These are phyloP conservation scores for Dendrothele bispora DNA, from an alignment of 768 basidiomycete species.

Conservation along the genomic window DNA sequence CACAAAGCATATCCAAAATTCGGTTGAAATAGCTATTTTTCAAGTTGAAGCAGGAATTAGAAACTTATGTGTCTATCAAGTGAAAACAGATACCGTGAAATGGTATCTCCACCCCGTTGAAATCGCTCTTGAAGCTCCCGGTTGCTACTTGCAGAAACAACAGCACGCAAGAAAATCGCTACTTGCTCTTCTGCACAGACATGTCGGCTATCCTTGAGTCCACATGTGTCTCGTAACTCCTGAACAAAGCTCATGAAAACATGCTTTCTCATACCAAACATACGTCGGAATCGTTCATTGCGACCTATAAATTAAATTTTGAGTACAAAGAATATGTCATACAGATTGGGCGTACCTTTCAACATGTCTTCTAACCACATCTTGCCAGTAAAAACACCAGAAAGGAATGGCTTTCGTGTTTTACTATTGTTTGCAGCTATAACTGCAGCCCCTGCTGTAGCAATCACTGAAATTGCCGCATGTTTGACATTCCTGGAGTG, in stretches of 20 bases:
- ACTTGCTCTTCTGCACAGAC: constrained; percentile 33
- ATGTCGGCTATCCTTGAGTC: constrained; percentile 17
- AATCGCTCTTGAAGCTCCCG: constrained; percentile 31
- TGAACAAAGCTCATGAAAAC: constrained; percentile 25
- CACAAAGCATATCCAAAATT: constrained; percentile 19
- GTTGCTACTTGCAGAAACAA: constrained; percentile 23
- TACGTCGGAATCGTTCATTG: too few relatives aligned
- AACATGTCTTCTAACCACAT: too few relatives aligned
- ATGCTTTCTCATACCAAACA: constrained; percentile 14
- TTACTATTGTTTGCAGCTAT: too few relatives aligned
- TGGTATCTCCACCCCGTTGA: constrained; percentile 35
- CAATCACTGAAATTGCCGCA: too few relatives aligned
- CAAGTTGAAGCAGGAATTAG: neutral
- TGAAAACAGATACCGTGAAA: constrained; percentile 27
- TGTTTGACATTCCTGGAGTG: too few relatives aligned
- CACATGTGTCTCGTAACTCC: constrained; percentile 16
- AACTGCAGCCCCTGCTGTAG: too few relatives aligned
- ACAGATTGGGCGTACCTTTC: too few relatives aligned
- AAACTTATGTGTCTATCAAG: too few relatives aligned
- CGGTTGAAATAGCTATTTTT: constrained; percentile 17
- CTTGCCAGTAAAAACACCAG: too few relatives aligned
- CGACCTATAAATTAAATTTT: too few relatives aligned
- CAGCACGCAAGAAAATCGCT: constrained; percentile 33
- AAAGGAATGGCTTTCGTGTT: too few relatives aligned
- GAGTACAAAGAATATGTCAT: too few relatives aligned